Evolutionary conservation across 2,329 filamentous ascomycete species (phyloP), one percentile per base, ranked within the genome.

Genomic region (Pyrenophora tritici-repentis): DNA sequence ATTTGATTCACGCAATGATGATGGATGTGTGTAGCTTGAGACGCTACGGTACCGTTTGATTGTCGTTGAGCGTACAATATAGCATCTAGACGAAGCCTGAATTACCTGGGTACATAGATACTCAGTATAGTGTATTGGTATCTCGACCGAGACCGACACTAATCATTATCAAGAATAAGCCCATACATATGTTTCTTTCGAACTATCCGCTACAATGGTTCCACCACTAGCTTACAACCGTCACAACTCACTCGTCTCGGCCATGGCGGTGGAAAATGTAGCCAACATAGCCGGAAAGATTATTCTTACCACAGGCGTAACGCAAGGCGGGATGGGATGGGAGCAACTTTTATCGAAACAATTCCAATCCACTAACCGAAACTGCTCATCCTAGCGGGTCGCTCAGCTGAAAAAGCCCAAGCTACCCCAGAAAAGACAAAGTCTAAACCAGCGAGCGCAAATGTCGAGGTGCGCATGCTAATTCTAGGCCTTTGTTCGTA

Each of bases 201-300:
- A 2, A 44, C 33, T 5, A 24, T 26, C 20, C 18, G 36, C 20
- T 6, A 29, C 26, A 4, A 57, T 58, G 51, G 26, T 49, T 10
- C 59, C 58, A 20, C 50, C 53, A 10, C 49, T 61, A 9, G 55
- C 63, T 0, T 71, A 66, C 51, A 61, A 62, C 39, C 50, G 57
- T 24, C 49, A 61, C 33, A 62, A 59, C 8, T 58, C 61, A 17
- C 57, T 58, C 16, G 65, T 66, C n/a, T 61, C 59, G 7, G 52
- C 36, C 33, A 65, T 80, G 35, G 78, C 79, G 16, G 60, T 71
- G 9, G 73, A 72, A 22, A 62, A 71, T 1, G 78, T 79, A 0
- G 54, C 63, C 2, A 62, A 75, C 20, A 75, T 83, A 47, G 77
- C 79, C 42, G 74, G 81, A 20, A 77, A 68, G 49, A 56, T 60